Base-by-base conservation (phyloP, 371 early-diverging fungal species). In the Mucor racemosus region DNA sequence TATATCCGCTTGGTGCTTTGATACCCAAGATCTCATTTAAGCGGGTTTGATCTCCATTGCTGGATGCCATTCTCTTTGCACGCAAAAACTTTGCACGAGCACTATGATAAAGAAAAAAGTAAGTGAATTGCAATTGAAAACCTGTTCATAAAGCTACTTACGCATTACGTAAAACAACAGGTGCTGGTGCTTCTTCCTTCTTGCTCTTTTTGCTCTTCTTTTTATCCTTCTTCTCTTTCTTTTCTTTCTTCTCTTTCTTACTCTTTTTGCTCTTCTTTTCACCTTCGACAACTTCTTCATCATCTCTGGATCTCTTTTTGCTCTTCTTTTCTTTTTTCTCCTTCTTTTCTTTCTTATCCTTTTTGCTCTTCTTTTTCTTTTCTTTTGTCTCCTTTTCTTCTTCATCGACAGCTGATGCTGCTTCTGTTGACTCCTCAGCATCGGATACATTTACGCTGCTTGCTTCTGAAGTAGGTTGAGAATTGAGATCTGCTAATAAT, bases 401-500 rank as follows among this genome's bases (percentile, higher is more conserved):
- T 55, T 71, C 68, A 38, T 79, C 34, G 3, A 11, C 14, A 15
- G n/a, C 19, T 38, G 38, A 38, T 38, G 26, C 26, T 11, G 26
- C 17, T 58, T 64, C 58, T 33, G 44, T 61, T 21, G 67, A 31
- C 57, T 65, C 50, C 60, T 72, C 70, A 56, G 65, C 68, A 65
- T 68, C 80, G 35, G 77, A 84, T 38, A 89, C 80, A 15, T 82
- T 78, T 13, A 73, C 54, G 44, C 69, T 67, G 60, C 69, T 69
- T 33, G 66, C 80, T 63, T 41, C 77, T 59, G 55, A 79, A n/a
- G 67, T 68, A 10, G 69, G 19, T 26, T 81, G 83, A 46, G 76
- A 83, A 55, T 87, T 95, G 40, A 97, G 77, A 38, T 90, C 87
- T 39, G 85, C 88, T 70, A 98, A 81, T n/a, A 98, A 82, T 41